These are phyloP conservation scores for Penicillium salamii DNA, from an alignment of 495 filamentous ascomycete genomes.

Conservation along the genomic window DNA sequence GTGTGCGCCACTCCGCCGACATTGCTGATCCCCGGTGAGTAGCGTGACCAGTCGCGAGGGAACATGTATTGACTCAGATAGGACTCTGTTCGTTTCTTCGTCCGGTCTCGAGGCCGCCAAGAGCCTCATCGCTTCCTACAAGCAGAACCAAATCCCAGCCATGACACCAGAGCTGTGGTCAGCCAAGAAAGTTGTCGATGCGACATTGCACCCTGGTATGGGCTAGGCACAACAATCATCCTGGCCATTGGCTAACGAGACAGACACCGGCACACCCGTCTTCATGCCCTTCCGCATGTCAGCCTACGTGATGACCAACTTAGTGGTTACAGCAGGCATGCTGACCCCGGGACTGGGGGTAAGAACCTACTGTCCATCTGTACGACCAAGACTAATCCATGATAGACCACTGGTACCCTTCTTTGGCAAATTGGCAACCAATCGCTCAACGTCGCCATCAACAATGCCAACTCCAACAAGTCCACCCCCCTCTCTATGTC, in stretches of 20 bases:
- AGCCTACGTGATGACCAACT: slow-evolving; percentile 87
- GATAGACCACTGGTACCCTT: slow-evolving; percentile 78
- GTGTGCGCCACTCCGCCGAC: slow-evolving; percentile 84
- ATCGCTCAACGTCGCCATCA: slow-evolving; percentile 96
- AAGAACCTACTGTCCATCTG: slow-evolving; percentile 1
- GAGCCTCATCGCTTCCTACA: slow-evolving; percentile 71
- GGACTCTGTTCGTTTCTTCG: slow-evolving; percentile 75
- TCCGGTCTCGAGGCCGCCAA: slow-evolving; percentile 82
- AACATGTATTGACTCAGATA: slow-evolving; percentile 30
- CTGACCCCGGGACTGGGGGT: slow-evolving; percentile 68
- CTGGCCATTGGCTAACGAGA: slow-evolving; percentile 6
- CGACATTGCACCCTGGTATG: slow-evolving; percentile 88
- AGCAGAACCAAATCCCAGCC: slow-evolving; percentile 64
- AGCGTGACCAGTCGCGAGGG: neutral
- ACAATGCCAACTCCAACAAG: slow-evolving; percentile 96
- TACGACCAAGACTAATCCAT: neutral
- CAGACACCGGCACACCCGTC: slow-evolving; percentile 88
- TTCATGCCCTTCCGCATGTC: slow-evolving; percentile 97
- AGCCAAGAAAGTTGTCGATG: slow-evolving; percentile 95
- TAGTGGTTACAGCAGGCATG: slow-evolving; percentile 98
- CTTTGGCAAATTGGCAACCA: slow-evolving; percentile 97
- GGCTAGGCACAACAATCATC: too few species aligned
- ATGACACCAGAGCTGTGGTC: slow-evolving; percentile 93
- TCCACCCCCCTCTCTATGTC: slow-evolving; percentile 77
- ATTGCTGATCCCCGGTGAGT: slow-evolving; percentile 94